Conservation (phyloP, 192 early-diverging fungal species). For the Umbelopsis sp. region DNA sequence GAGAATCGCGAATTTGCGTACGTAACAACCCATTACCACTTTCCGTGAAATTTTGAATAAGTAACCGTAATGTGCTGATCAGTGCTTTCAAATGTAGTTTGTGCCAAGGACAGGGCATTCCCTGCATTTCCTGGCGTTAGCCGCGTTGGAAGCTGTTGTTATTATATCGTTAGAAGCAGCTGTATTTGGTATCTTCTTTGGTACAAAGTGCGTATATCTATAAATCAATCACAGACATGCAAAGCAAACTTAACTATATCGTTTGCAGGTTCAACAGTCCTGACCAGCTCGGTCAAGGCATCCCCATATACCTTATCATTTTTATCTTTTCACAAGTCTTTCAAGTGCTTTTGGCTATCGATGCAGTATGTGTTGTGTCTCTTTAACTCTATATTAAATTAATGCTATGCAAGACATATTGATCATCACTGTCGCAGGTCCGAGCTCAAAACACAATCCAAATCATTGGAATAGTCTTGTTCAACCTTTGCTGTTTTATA, state of each 20-base stretch:
- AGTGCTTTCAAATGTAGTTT: slow-evolving; percentile 6
- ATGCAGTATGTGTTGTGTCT: slow-evolving; percentile 62
- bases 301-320: slow-evolving; percentile 74
- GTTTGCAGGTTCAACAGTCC: not conserved
- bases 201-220: slow-evolving; percentile 29
- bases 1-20: slow-evolving; percentile 7
- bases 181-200: slow-evolving; percentile 52
- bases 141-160: slow-evolving; percentile 54
- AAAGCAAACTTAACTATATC: slow-evolving; percentile 25
- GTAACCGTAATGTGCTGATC: not conserved
- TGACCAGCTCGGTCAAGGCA: slow-evolving; percentile 36
- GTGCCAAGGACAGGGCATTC: slow-evolving; percentile 32
- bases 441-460: slow-evolving; percentile 76
- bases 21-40: not conserved
- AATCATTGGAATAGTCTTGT: slow-evolving; percentile 67
- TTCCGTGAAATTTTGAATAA: not conserved
- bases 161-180: slow-evolving; percentile 58
- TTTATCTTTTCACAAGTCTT: slow-evolving; percentile 75
- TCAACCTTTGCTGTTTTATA: slow-evolving; percentile 66
- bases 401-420: not conserved
- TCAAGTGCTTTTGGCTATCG: slow-evolving; percentile 64
- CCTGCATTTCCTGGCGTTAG: slow-evolving; percentile 35
- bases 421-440: slow-evolving; percentile 44
- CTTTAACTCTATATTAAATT: not conserved
- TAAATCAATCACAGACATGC: not conserved